phyloP scores from a whole-genome alignment of 768 basidiomycete species.

The Tricholoma terreum region DNA sequence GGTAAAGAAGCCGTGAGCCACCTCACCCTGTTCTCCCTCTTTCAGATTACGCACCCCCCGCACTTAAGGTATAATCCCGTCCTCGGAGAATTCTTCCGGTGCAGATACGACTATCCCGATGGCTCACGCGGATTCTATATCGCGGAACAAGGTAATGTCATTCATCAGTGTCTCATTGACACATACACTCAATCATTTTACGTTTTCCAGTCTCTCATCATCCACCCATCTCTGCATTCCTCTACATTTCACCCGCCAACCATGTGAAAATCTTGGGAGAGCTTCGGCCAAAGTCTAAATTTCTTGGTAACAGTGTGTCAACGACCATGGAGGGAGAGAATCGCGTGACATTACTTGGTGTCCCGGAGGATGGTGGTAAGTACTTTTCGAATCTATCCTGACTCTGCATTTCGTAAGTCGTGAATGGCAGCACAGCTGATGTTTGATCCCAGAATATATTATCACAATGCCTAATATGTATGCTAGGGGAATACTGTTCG shows the following conservation, averaged over 20 bases:
- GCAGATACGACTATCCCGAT: slow-evolving; percentile 88
- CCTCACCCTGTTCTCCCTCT: slow-evolving; percentile 4
- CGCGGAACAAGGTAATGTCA: slow-evolving; percentile 79
- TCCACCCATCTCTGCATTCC: slow-evolving; percentile 93
- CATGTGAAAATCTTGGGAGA: slow-evolving; percentile 87
- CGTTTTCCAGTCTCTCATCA: slow-evolving; percentile 81
- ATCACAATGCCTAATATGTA: slow-evolving; percentile 99
- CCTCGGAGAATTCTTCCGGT: slow-evolving; percentile 97
- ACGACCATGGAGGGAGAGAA: slow-evolving; percentile 98
- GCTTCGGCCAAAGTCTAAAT: slow-evolving; percentile 91
- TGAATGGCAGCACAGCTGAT: slow-evolving; percentile 1
- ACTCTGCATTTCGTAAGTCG: neutral
- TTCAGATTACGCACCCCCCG: slow-evolving; percentile 1
- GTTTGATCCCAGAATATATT: slow-evolving; percentile 59
- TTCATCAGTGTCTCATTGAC: neutral
- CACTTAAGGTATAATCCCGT: slow-evolving; percentile 85
- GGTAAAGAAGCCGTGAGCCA: slow-evolving; percentile 94
- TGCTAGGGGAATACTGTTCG: slow-evolving; percentile 81
- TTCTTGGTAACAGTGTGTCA: slow-evolving; percentile 94
- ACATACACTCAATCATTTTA: neutral
- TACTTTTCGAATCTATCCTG: slow-evolving; percentile 13
- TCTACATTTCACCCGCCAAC: slow-evolving; percentile 91
- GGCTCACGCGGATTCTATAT: slow-evolving; percentile 93
- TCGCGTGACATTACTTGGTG: slow-evolving; percentile 76
- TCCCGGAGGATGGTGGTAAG: slow-evolving; percentile 84